These are phyloP conservation scores for Spiraea crenata DNA, from an alignment of 331 rosid genomes.

Conservation along the genomic window DNA sequence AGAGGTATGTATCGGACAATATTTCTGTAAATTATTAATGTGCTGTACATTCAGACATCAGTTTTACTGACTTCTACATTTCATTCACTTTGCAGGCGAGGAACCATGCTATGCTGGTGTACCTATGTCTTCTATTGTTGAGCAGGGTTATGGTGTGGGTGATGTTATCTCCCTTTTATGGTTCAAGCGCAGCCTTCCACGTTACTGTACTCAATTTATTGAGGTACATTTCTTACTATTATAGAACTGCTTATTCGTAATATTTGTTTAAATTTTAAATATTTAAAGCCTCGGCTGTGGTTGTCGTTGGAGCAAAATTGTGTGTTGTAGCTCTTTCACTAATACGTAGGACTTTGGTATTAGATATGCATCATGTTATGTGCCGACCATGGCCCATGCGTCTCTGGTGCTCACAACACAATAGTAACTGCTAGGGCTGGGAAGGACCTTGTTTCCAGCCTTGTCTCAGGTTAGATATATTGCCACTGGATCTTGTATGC, in stretches of 20 bases:
- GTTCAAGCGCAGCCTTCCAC: constrained; percentile 99
- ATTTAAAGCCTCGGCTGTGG: constrained; percentile 3
- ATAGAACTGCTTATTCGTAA: constrained; percentile 8
- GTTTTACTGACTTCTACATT: constrained; percentile 29
- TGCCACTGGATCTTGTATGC: constrained; percentile 21
- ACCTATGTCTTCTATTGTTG: constrained; percentile 45
- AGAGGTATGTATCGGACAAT: constrained; percentile 56
- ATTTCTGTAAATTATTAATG: constrained; percentile 5
- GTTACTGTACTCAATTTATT: constrained; percentile 89
- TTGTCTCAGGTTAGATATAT: constrained; percentile 73
- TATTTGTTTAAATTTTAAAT: constrained; percentile 18
- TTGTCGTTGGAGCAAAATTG: constrained; percentile 11
- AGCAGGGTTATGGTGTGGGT: constrained; percentile 55
- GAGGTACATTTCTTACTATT: constrained; percentile 54
- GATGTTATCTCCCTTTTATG: constrained; percentile 97
- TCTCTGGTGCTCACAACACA: constrained; percentile 98
- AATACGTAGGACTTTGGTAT: constrained; percentile 28
- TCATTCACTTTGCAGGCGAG: constrained; percentile 64
- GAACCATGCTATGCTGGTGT: constrained; percentile 50
- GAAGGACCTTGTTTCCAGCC: constrained; percentile 97
- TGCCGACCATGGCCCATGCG: constrained; percentile 99
- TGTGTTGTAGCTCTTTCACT: constrained; percentile 17
- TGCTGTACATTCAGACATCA: constrained; percentile 7
- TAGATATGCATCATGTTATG: constrained; percentile 97
- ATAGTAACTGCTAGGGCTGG: constrained; percentile 99